Percentiles rank a stretch among this genome's conserved stretches.
These are phyloP conservation scores for Metschnikowia anglica DNA, from an alignment of 805 yeast genomes.

Conservation along the genomic window DNA sequence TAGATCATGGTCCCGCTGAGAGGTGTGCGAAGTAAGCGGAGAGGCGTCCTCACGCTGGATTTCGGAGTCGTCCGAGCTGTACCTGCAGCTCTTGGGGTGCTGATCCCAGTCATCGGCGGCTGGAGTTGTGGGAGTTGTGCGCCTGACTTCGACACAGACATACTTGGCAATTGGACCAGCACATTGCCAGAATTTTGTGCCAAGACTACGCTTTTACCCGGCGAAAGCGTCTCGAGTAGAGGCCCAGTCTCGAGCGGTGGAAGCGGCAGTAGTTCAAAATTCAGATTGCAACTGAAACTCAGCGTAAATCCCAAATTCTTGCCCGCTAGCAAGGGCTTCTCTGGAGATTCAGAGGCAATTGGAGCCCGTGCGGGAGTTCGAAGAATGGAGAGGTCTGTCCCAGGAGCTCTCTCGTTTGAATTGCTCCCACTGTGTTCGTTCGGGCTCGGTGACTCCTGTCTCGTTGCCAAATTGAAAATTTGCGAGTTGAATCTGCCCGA, in stretches of 20 bases:
- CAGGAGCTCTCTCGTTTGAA: neutral
- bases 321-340: conserved; percentile 40
- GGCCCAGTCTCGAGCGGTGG: conserved; percentile 63
- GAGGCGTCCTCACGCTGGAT: conserved; percentile 34
- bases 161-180: conserved; percentile 15
- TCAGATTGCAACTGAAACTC: conserved; percentile 64
- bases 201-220: conserved; percentile 33
- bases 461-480: neutral
- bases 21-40: conserved; percentile 39
- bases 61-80: conserved; percentile 36
- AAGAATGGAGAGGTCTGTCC: conserved; percentile 5
- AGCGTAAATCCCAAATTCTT: conserved; percentile 55
- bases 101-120: conserved; percentile 8
- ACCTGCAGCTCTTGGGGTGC: conserved; percentile 17
- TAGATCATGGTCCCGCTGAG: conserved; percentile 45
- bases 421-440: no score
- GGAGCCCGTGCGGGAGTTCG: conserved; percentile 15
- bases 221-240: conserved; percentile 62
- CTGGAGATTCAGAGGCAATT: conserved; percentile 36
- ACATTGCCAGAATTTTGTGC: conserved; percentile 6
- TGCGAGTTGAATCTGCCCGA: neutral
- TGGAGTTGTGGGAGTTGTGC: conserved; percentile 9
- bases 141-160: conserved; percentile 11
- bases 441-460: neutral
- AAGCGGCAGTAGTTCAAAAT: conserved; percentile 61